Conservation (phyloP, 345 rosid species). For the Pugionium cornutum region DNA sequence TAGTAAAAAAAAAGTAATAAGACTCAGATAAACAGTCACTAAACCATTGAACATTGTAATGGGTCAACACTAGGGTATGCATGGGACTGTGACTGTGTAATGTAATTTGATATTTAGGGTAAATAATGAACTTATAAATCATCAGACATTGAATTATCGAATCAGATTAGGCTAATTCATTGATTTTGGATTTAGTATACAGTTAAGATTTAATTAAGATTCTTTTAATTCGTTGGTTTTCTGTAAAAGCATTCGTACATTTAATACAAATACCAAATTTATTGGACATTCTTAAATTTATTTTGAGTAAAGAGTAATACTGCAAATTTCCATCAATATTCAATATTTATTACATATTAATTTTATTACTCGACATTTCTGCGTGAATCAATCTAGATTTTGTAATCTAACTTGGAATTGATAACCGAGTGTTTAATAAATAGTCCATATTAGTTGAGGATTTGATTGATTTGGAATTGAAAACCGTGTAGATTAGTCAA, state of each 20-base stretch:
- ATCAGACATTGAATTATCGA: neutral
- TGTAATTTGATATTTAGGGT: too few species aligned
- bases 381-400: neutral
- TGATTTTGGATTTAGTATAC: neutral
- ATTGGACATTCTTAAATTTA: slow-evolving; percentile 9
- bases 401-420: too few species aligned
- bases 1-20: neutral
- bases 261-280: neutral
- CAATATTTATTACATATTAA: neutral
- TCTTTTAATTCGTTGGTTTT: neutral
- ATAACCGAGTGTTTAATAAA: too few species aligned
- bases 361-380: neutral
- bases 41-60: slow-evolving; percentile 32
- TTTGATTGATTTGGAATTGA: too few species aligned
- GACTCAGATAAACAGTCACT: neutral
- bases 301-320: neutral
- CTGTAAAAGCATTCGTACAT: neutral
- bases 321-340: neutral
- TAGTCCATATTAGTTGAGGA: too few species aligned
- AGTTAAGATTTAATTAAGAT: neutral
- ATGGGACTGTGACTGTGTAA: too few species aligned
- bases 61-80: neutral
- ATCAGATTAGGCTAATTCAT: slow-evolving; percentile 7
- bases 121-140: too few species aligned
- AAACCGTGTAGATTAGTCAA: too few species aligned